These are phyloP conservation scores for Plectosphaerella cucumerina DNA, from an alignment of 2,329 filamentous ascomycete genomes.

Conservation along the genomic window DNA sequence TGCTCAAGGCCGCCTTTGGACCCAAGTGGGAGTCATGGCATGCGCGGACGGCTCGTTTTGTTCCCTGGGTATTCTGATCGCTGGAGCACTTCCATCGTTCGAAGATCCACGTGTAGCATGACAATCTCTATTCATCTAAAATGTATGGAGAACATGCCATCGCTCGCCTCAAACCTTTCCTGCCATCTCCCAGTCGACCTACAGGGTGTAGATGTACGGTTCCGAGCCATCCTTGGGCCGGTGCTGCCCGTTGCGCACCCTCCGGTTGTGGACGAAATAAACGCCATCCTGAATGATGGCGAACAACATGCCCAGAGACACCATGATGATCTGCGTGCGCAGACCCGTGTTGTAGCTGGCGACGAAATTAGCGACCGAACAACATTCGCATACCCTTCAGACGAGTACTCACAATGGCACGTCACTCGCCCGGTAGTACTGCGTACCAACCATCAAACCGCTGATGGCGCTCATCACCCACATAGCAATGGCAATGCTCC, in stretches of 20 bases:
- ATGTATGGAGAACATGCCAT: too few species aligned
- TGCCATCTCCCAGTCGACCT: neutral
- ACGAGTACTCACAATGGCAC: conserved; percentile 28
- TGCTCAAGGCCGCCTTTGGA: conserved; percentile 43
- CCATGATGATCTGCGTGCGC: conserved; percentile 40
- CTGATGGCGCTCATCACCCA: conserved; percentile 47
- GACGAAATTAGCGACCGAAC: neutral
- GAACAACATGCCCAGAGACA: conserved; percentile 33
- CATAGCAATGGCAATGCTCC: conserved; percentile 46
- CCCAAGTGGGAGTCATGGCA: conserved; percentile 45
- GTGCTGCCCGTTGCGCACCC: conserved; percentile 15
- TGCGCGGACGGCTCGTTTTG: conserved; percentile 39
- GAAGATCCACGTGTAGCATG: too few species aligned
- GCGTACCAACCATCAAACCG: conserved; percentile 46
- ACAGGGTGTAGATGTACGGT: conserved; percentile 13
- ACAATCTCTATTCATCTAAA: too few species aligned
- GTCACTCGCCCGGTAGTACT: conserved; percentile 41
- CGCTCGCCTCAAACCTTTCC: too few species aligned
- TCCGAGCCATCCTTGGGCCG: conserved; percentile 11
- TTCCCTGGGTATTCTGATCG: conserved; percentile 37
- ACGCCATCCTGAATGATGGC: conserved; percentile 33
- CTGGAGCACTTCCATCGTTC: neutral
- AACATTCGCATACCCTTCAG: neutral
- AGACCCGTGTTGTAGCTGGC: conserved; percentile 37
- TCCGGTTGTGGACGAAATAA: conserved; percentile 32